These are phyloP conservation scores for Straminergon stramineum DNA, from an alignment of 225 moss, liverwort and hornwort species.

Conservation along the genomic window DNA sequence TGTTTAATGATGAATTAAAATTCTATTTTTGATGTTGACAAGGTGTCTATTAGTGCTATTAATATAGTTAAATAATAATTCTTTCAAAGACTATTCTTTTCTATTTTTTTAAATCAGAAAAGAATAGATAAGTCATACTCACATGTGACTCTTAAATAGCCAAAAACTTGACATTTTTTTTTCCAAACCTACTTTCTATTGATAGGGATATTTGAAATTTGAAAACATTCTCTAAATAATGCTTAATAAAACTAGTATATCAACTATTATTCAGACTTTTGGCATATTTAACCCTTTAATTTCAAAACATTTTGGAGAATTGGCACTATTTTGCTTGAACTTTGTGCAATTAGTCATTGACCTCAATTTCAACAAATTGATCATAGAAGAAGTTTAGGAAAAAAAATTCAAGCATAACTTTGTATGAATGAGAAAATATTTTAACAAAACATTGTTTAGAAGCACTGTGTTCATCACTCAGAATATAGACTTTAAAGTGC, in stretches of 20 bases:
- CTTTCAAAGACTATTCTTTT: neutral
- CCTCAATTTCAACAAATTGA: neutral
- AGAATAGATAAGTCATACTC: neutral
- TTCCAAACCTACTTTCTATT: neutral
- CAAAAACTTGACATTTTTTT: too few species aligned
- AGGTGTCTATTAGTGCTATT: neutral
- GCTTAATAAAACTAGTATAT: neutral
- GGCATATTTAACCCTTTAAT: neutral
- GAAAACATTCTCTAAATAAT: neutral
- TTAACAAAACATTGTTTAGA: neutral
- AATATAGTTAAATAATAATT: too few species aligned
- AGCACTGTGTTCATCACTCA: neutral
- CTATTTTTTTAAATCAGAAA: neutral
- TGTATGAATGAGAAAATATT: too few species aligned
- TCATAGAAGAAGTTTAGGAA: too few species aligned
- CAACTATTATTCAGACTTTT: neutral
- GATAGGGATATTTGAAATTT: neutral
- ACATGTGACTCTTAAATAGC: neutral
- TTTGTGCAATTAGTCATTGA: too few species aligned
- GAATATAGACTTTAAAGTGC: neutral
- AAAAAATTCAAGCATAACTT: neutral
- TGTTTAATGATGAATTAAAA: neutral
- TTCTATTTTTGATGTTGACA: neutral
- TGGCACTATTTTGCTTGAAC: neutral
- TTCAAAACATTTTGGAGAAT: neutral